A percentile compares a stretch with the other conserved stretches of the same genome.
Evolutionary conservation across 2,329 filamentous ascomycete species (phyloP).

Genomic region (Ophiostoma fasciatum): DNA sequence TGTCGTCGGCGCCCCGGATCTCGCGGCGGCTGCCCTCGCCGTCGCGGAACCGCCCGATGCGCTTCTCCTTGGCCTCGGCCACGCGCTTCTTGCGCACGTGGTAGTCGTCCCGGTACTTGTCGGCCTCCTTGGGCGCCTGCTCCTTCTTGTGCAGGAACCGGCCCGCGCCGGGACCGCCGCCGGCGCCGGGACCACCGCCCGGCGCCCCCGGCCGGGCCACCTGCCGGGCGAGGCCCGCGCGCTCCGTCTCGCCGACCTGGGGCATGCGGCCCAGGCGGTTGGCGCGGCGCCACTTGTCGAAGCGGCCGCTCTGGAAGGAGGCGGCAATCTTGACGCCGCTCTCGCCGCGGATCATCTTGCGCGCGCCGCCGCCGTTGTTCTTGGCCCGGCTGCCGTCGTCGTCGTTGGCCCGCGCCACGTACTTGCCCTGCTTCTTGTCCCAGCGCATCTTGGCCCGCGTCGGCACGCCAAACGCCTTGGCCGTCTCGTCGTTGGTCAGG

Average conservation of each 20-base stretch:
- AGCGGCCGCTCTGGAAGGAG: constrained; percentile 81
- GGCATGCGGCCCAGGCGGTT: constrained; percentile 70
- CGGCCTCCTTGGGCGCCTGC: constrained; percentile 80
- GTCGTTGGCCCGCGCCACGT: constrained; percentile 82
- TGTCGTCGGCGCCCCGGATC: constrained; percentile 68
- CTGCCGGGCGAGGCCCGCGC: constrained; percentile 21
- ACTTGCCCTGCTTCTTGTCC: constrained; percentile 96
- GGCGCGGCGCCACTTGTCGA: constrained; percentile 80
- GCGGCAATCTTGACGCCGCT: constrained; percentile 92
- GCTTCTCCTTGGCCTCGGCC: constrained; percentile 73
- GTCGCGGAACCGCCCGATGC: constrained; percentile 58
- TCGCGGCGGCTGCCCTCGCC: constrained; percentile 60
- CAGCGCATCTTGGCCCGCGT: constrained; percentile 69
- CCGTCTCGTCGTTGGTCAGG: constrained; percentile 73
- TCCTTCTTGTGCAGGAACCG: constrained; percentile 78
- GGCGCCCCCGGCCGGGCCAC: constrained; percentile 4
- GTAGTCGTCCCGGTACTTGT: constrained; percentile 86
- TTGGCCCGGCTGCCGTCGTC: constrained; percentile 63
- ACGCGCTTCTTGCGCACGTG: constrained; percentile 81
- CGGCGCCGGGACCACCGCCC: constrained; percentile 15
- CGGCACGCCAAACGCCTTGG: constrained; percentile 64
- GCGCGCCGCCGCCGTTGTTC: constrained; percentile 23
- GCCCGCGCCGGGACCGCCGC: constrained; percentile 22
- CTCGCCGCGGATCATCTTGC: constrained; percentile 67
- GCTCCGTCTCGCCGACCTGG: constrained; percentile 69